Evolutionary conservation across 164 flowering plant genomes (phyloP), one percentile per base, ranked within the genome.

Genomic region (Tetracentron sinense): DNA sequence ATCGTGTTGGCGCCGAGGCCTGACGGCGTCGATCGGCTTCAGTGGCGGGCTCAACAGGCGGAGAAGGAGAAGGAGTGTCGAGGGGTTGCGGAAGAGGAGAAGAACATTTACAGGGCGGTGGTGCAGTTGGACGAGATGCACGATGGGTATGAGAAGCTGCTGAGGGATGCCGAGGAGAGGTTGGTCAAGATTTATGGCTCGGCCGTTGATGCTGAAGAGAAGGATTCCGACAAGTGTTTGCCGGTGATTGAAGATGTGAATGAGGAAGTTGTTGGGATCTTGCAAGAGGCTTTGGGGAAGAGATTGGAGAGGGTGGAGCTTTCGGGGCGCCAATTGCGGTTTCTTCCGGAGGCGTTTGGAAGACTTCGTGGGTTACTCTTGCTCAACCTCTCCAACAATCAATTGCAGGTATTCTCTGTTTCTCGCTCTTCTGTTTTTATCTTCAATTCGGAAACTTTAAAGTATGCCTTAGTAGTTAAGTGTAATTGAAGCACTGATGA

Each of bases 291-390:
- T 14, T 26, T 47, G 1, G 82, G 69, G 58, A 75, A 69, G 46
- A 78, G 61, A 23, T 11, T 90, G 50, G 88, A 85, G 49, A 70
- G 78, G 26, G 82, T 93, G 33, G 89, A 83, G 55, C 77, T 93
- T 23, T 77, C 90, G 0, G 82, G 78, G 2, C 71, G 83, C 54
- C 58, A 63, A 59, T 48, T 93, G 78, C 72, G 77, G 77, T 51
- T 79, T 50, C 61, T 93, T 61, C 98, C 98, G 0, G 98, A 93
- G 72, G 96, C 80, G 1, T 90, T 93, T 54, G 96, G 97, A 48
- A 72, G 60, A 73, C 67, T 93, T 42, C 68, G 60, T 0, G 80
- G 85, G 6, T 67, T 90, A 58, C 63, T 79, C 51, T 66, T 71
- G 60, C 86, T 93, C 25, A 76, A 89, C 70, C 68, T 93, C 26